phyloP scores from a whole-genome alignment of 139 green algal species.

The Chlamydomonas schloesseri region DNA sequence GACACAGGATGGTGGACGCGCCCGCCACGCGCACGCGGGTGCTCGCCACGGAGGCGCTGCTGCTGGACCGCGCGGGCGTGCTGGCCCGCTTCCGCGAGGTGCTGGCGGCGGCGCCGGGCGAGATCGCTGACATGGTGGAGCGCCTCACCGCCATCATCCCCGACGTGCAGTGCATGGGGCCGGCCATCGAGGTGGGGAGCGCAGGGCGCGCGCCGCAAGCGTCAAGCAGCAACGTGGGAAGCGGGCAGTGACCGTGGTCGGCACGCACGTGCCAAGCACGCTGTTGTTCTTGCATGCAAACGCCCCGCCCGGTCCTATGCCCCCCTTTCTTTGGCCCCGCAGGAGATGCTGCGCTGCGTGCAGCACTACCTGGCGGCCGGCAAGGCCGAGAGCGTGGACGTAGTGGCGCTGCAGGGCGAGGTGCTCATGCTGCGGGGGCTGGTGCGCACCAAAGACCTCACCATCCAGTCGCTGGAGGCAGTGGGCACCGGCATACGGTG shows the following conservation, averaged over 20 bases:
- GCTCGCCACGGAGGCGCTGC: conserved; percentile 24
- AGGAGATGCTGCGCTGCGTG: conserved; percentile 48
- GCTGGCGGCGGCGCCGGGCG: conserved; percentile 7
- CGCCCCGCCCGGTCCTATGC: too few relatives aligned
- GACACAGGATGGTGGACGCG: conserved; percentile 31
- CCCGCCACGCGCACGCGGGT: conserved; percentile 32
- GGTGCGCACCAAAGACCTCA: conserved; percentile 33
- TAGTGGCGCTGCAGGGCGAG: conserved; percentile 55
- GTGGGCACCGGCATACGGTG: conserved; percentile 31
- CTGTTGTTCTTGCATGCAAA: too few relatives aligned
- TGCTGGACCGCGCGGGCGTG: conserved; percentile 18
- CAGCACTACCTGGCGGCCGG: conserved; percentile 40
- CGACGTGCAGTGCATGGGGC: conserved; percentile 38
- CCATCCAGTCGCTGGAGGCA: conserved; percentile 45
- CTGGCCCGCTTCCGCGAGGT: conserved; percentile 24
- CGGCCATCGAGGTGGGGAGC: conserved; percentile 22
- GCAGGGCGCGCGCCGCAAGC: too few relatives aligned
- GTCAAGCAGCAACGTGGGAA: too few relatives aligned
- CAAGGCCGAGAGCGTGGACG: conserved; percentile 22
- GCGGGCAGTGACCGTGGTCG: too few relatives aligned
- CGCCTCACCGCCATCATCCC: conserved; percentile 25
- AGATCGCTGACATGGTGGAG: conserved; percentile 39
- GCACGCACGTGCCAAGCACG: too few relatives aligned
- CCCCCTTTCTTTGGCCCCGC: neutral
- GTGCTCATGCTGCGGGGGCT: conserved; percentile 48